These are phyloP conservation scores for Sarocladium oryzae DNA, from an alignment of 2,329 filamentous ascomycete genomes.

Conservation along the genomic window DNA sequence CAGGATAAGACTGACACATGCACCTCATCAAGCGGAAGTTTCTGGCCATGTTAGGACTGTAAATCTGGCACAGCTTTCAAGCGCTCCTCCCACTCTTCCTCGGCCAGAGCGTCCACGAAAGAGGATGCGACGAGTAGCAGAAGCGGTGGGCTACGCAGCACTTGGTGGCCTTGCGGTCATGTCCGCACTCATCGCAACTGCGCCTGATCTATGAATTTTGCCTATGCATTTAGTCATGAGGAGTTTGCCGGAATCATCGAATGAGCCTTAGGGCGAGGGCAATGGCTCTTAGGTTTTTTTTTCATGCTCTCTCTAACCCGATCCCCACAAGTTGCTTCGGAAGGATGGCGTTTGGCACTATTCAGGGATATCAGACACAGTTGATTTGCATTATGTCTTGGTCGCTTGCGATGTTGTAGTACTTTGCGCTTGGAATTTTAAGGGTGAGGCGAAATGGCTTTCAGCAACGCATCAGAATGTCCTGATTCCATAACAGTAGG, in stretches of 20 bases:
- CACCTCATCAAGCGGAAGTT: background rate
- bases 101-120: constrained; percentile 19
- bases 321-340: no score
- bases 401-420: background rate
- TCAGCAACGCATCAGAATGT: no score
- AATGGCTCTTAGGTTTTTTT: no score
- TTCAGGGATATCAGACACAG: background rate
- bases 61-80: background rate
- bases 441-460: no score
- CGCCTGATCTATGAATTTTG: constrained; percentile 22
- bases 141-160: constrained; percentile 29
- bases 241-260: no score
- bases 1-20: background rate
- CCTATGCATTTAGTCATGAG: background rate
- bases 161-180: constrained; percentile 32
- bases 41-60: background rate
- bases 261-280: no score
- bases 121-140: constrained; percentile 27
- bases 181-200: constrained; percentile 32
- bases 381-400: background rate
- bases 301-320: no score
- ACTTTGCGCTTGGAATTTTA: no score
- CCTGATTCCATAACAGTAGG: no score
- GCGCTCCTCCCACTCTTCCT: background rate
- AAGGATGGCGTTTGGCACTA: constrained; percentile 4